A percentile compares a stretch with the other conserved stretches of the same genome.
phyloP scores from a whole-genome alignment of 805 yeast species.

The Candida montana region DNA sequence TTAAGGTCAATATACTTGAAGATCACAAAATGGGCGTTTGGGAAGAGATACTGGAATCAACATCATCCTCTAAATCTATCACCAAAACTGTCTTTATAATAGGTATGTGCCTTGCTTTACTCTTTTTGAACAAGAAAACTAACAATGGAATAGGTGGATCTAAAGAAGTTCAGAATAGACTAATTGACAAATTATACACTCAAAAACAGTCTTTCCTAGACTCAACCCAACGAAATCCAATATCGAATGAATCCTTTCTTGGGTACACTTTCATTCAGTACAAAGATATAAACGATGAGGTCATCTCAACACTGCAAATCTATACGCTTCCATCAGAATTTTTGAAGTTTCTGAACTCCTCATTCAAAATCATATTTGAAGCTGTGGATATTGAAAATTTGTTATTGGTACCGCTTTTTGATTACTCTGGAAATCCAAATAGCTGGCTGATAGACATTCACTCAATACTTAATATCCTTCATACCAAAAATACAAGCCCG shows the following conservation, averaged over 20 bases:
- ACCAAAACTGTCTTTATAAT: constrained; percentile 5
- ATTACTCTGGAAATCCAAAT: constrained; percentile 14
- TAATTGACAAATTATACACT: constrained; percentile 12
- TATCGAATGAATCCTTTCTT: constrained; percentile 14
- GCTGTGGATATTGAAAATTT: background rate
- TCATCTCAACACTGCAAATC: constrained; percentile 15
- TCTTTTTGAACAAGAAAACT: background rate
- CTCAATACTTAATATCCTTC: background rate
- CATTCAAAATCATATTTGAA: background rate
- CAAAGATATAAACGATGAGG: constrained; percentile 13
- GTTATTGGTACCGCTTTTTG: constrained; percentile 14
- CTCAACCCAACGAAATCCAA: constrained; percentile 1
- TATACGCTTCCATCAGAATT: constrained; percentile 13
- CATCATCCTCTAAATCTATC: background rate
- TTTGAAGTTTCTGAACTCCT: background rate
- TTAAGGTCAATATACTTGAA: background rate
- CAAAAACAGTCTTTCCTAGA: constrained; percentile 6
- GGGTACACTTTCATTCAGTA: constrained; percentile 20
- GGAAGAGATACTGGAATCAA: constrained; percentile 12
- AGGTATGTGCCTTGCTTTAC: constrained; percentile 5
- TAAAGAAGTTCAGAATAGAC: constrained; percentile 7
- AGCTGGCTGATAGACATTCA: constrained; percentile 10
- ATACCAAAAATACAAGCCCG: background rate
- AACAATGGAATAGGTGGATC: constrained; percentile 14
- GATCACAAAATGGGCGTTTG: constrained; percentile 15